Percentiles rank a stretch among this genome's conserved stretches.
These are phyloP conservation scores for Limonomyces culmigenus DNA, from an alignment of 1,284 basidiomycete genomes.

Conservation along the genomic window DNA sequence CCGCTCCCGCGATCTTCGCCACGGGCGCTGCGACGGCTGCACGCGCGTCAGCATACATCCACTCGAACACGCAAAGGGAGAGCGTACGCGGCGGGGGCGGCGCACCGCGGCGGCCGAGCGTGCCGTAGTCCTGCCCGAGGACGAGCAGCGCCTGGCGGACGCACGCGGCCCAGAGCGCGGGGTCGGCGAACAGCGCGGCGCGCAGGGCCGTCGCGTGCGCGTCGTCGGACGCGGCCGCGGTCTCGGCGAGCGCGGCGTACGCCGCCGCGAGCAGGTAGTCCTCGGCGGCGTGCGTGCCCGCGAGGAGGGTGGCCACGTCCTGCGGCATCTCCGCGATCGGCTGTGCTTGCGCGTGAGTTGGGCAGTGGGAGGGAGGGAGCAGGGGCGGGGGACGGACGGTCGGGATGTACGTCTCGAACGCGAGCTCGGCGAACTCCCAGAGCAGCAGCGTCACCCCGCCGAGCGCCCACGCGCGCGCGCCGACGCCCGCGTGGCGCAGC, in stretches of 20 bases:
- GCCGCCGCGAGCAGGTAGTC: constrained; percentile 37
- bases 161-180: constrained; percentile 45
- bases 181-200: constrained; percentile 47
- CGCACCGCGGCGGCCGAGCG: constrained; percentile 32
- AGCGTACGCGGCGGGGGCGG: constrained; percentile 15
- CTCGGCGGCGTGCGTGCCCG: constrained; percentile 38
- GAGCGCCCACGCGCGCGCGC: constrained; percentile 30
- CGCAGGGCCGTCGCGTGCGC: constrained; percentile 24
- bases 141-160: constrained; percentile 38
- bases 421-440: constrained; percentile 43
- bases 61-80: constrained; percentile 4
- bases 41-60: constrained; percentile 6
- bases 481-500: constrained; percentile 23
- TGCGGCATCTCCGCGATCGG: constrained; percentile 24
- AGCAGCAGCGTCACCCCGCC: constrained; percentile 28
- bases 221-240: constrained; percentile 28
- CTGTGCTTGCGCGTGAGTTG: constrained; percentile 12
- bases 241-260: constrained; percentile 30
- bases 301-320: constrained; percentile 27
- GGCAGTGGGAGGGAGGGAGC: not conserved
- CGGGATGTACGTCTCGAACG: constrained; percentile 37
- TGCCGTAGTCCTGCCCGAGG: constrained; percentile 50
- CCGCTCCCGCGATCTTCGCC: constrained; percentile 8
- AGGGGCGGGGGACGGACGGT: constrained; percentile 17
- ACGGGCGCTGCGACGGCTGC: constrained; percentile 10